Percentiles rank a stretch among this genome's conserved stretches.
phyloP scores from a whole-genome alignment of 2,329 filamentous ascomycete genomes.

The Colletotrichum orbiculare region DNA sequence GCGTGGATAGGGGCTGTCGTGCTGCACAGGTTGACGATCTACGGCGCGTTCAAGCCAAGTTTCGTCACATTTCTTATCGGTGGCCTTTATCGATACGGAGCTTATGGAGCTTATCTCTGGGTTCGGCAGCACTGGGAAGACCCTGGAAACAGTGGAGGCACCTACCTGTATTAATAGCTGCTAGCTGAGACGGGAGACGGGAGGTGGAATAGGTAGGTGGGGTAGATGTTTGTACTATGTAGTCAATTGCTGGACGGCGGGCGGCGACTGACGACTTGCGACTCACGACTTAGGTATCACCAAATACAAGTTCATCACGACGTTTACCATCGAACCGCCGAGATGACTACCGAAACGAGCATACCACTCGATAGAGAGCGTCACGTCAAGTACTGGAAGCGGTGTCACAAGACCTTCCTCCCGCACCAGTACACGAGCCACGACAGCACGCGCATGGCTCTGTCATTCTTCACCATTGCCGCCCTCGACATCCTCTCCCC shows the following conservation, averaged over 20 bases:
- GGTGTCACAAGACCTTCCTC: slow-evolving; percentile 84
- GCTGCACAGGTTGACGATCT: slow-evolving; percentile 6
- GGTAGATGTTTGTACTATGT: too few species aligned
- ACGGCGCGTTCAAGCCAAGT: neutral
- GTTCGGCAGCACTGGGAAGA: too few species aligned
- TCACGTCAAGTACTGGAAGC: slow-evolving; percentile 92
- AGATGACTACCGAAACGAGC: slow-evolving; percentile 39
- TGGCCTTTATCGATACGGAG: slow-evolving; percentile 29
- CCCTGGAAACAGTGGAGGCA: too few species aligned
- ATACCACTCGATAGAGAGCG: slow-evolving; percentile 66
- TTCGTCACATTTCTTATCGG: slow-evolving; percentile 30
- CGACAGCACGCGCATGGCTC: slow-evolving; percentile 89
- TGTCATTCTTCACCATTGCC: slow-evolving; percentile 89
- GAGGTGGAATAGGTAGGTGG: too few species aligned
- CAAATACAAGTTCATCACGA: too few species aligned
- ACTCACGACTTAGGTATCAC: too few species aligned
- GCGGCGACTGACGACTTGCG: too few species aligned
- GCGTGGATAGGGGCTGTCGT: slow-evolving; percentile 1
- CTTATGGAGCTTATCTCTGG: slow-evolving; percentile 8
- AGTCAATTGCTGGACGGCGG: too few species aligned
- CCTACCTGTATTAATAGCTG: too few species aligned
- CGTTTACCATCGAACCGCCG: neutral
- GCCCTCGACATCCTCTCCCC: slow-evolving; percentile 83
- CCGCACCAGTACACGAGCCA: slow-evolving; percentile 86
- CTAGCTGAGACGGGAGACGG: too few species aligned